Percentiles rank a stretch among this genome's conserved stretches.
Evolutionary conservation across 495 filamentous ascomycete species (phyloP).

Genomic region (Polyplosphaeria fusca): DNA sequence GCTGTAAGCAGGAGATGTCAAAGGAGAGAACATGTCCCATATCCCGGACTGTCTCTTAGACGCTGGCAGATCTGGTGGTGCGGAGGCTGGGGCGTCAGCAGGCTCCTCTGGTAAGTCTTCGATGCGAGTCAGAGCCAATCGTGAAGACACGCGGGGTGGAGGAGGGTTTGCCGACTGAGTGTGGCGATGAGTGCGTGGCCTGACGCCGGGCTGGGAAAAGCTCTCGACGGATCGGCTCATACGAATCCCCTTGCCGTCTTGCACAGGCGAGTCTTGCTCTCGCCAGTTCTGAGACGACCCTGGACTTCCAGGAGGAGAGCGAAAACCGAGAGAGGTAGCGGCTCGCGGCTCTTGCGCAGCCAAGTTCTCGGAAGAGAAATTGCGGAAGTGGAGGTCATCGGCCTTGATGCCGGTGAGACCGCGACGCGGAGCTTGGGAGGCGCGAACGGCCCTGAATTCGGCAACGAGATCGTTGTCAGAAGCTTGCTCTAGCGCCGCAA

Average conservation of each 20-base stretch:
- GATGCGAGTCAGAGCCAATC: slow-evolving; percentile 16
- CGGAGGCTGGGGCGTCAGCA: background rate
- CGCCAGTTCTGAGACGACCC: background rate
- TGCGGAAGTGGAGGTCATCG: slow-evolving; percentile 61
- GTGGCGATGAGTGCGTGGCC: slow-evolving; percentile 26
- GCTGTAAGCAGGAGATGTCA: slow-evolving; percentile 1
- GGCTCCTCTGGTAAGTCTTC: slow-evolving; percentile 26
- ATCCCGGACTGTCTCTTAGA: slow-evolving; percentile 16
- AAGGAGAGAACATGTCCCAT: slow-evolving; percentile 22
- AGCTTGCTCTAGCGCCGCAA: slow-evolving; percentile 55
- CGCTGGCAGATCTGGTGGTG: background rate
- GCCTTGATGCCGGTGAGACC: slow-evolving; percentile 61
- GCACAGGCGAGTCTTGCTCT: background rate
- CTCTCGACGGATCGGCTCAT: slow-evolving; percentile 32
- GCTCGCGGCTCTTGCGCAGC: slow-evolving; percentile 10
- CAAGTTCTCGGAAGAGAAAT: slow-evolving; percentile 56
- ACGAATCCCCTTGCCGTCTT: slow-evolving; percentile 7
- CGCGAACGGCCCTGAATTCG: slow-evolving; percentile 64
- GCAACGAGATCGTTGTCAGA: slow-evolving; percentile 61
- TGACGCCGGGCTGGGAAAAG: slow-evolving; percentile 34
- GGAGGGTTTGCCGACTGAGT: slow-evolving; percentile 26
- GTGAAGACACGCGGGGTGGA: slow-evolving; percentile 30
- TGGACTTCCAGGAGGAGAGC: slow-evolving; percentile 19
- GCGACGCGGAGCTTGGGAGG: slow-evolving; percentile 60
- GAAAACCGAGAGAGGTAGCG: slow-evolving; percentile 1